Evolutionary conservation across 2,329 filamentous ascomycete species (phyloP), one percentile per base, ranked within the genome.

Genomic region (Colletotrichum sublineola): DNA sequence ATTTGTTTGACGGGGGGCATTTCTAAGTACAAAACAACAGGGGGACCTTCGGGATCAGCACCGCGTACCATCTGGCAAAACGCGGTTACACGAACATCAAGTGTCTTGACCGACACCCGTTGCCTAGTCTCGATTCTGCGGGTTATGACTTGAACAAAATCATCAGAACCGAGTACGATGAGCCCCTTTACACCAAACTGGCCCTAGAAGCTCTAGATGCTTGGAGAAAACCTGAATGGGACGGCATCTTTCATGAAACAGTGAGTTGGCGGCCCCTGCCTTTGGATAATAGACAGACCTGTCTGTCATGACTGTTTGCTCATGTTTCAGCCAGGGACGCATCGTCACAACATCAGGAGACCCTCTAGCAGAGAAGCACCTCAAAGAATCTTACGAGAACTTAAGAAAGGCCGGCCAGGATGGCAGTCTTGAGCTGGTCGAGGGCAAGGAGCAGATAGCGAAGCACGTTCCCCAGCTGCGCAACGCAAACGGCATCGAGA

Each of bases 41-140:
- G 4, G 69, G 69, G 1, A 72, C 69, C 0, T 72, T 72, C 36
- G 69, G 69, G 12, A 69, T 69, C 20, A 72, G 69, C 53, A 72
- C 69, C 7, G 66, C 69, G 14, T 72, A 72, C 18, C 66, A 69
- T 55, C 46, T 72, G 8, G 60, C 60, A 31, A 71, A 74, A 18
- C 75, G 75, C 20, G 75, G 75, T 12, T 76, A 75, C 56, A 74
- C 55, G 5, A 71, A 73, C 33, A 46, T 75, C n/a, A 71, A 36
- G 24, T 70, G 69, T 42, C 66, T 75, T 38, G 73, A 75, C n/a
- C 67, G 71, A 14, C 62, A 73, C 42, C 52, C 66, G 3, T 15
- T 67, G 18, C 73, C 73, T 5, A 71, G 70, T 36, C 67, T 60
- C 3, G 74, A 73, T 38, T 75, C 73, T 15, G 74, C 74, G 8